A percentile compares a stretch with the other conserved stretches of the same genome.
phyloP scores from a whole-genome alignment of 768 basidiomycete species.

The Clitopilus hobsonii region DNA sequence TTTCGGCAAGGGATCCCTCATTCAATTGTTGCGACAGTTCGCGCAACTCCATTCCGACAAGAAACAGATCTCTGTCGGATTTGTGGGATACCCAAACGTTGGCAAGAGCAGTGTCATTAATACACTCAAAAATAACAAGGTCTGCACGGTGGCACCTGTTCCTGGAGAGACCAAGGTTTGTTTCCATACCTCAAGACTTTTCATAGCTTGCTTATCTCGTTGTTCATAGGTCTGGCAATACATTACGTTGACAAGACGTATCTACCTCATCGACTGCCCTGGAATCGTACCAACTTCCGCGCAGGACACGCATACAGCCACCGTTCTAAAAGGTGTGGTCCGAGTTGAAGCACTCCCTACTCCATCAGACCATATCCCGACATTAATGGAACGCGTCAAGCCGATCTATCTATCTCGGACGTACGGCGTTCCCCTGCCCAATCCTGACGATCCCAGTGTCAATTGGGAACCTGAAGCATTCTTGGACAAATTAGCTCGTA shows the following conservation, averaged over 20 bases:
- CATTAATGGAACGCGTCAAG: conserved; percentile 86
- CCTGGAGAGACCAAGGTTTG: conserved; percentile 93
- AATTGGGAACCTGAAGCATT: conserved; percentile 75
- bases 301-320: conserved; percentile 83
- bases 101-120: conserved; percentile 98
- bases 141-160: conserved; percentile 93
- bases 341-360: conserved; percentile 92
- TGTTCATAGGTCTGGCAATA: conserved; percentile 88
- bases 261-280: conserved; percentile 99
- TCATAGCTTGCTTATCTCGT: conserved; percentile 11
- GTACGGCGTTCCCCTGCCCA: conserved; percentile 66
- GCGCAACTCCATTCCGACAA: conserved; percentile 96
- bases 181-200: conserved; percentile 1
- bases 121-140: conserved; percentile 96
- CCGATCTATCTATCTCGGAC: conserved; percentile 87
- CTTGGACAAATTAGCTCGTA: conserved; percentile 79
- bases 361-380: conserved; percentile 89
- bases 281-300: conserved; percentile 96
- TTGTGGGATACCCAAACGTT: conserved; percentile 97
- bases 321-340: conserved; percentile 94
- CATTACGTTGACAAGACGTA: conserved; percentile 91
- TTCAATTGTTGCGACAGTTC: conserved; percentile 95
- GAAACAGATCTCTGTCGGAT: conserved; percentile 98
- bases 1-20: conserved; percentile 97
- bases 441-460: conserved; percentile 44